These are phyloP conservation scores for Russula earlei DNA, from an alignment of 768 basidiomycete genomes.

Conservation along the genomic window DNA sequence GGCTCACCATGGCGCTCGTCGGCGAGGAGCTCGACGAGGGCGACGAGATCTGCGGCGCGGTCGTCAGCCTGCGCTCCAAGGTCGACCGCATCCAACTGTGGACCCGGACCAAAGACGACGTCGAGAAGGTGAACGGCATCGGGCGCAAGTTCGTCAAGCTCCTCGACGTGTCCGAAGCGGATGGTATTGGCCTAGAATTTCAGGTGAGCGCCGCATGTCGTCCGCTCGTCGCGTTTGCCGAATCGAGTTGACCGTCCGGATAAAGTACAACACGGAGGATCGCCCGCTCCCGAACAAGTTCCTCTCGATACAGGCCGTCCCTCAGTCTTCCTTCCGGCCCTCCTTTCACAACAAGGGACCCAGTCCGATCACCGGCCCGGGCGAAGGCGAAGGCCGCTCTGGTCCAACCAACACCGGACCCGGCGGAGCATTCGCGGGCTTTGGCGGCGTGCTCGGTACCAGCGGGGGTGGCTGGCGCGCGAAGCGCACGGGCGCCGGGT, in stretches of 20 bases:
- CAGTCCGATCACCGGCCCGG: conserved; percentile 24
- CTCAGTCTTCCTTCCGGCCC: conserved; percentile 55
- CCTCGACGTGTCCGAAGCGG: conserved; percentile 75
- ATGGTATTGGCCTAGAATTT: conserved; percentile 82
- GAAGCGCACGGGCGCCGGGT: neutral
- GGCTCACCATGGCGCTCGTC: conserved; percentile 86
- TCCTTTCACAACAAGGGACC: conserved; percentile 42
- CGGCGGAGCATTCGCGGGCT: conserved; percentile 39
- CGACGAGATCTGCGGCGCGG: conserved; percentile 75
- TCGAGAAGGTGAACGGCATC: conserved; percentile 74
- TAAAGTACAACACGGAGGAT: conserved; percentile 88
- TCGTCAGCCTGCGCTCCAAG: conserved; percentile 79
- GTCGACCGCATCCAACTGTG: conserved; percentile 89
- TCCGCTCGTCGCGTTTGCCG: too few relatives aligned
- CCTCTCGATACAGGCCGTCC: conserved; percentile 65
- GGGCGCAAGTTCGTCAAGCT: conserved; percentile 76
- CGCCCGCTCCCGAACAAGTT: conserved; percentile 76
- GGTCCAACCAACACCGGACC: conserved; percentile 22
- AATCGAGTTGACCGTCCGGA: too few relatives aligned
- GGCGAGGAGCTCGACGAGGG: conserved; percentile 65
- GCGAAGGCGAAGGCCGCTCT: conserved; percentile 25
- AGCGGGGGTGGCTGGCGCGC: conserved; percentile 9
- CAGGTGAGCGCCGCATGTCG: conserved; percentile 62
- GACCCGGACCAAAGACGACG: conserved; percentile 79
- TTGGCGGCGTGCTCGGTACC: conserved; percentile 32